phyloP scores from a whole-genome alignment of 2,329 filamentous ascomycete genomes.

The Orbilia brochopaga region DNA sequence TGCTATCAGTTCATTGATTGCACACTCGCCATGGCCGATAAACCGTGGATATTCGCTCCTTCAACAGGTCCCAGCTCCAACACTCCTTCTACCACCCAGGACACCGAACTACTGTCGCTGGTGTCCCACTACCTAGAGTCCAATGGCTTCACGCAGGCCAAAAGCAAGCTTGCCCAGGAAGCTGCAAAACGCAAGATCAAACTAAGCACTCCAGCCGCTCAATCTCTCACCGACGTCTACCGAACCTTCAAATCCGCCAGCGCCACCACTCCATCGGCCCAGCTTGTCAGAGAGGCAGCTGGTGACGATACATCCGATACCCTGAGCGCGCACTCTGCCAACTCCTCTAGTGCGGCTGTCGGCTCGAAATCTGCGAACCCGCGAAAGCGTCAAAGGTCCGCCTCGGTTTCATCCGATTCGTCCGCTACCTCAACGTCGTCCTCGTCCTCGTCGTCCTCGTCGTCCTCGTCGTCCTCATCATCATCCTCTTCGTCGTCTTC shows the following conservation, averaged over 20 bases:
- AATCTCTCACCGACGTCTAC: conserved; percentile 37
- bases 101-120: conserved; percentile 33
- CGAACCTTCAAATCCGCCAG: conserved; percentile 25
- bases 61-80: neutral
- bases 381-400: conserved; percentile 41
- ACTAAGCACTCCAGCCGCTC: conserved; percentile 12
- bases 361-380: conserved; percentile 26
- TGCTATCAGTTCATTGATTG: neutral
- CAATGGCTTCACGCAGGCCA: conserved; percentile 35
- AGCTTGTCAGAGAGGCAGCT: conserved; percentile 42
- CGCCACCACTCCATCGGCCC: conserved; percentile 33
- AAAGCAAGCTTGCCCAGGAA: conserved; percentile 26
- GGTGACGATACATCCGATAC: conserved; percentile 51
- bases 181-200: conserved; percentile 33
- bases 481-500: conserved; percentile 56
- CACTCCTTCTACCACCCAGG: neutral
- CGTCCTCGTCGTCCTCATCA: conserved; percentile 51
- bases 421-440: conserved; percentile 22
- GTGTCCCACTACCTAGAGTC: conserved; percentile 31
- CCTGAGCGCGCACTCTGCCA: conserved; percentile 32
- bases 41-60: conserved; percentile 16
- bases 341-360: conserved; percentile 11
- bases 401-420: conserved; percentile 33
- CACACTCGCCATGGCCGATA: neutral
- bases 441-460: conserved; percentile 12